These are phyloP conservation scores for Vinca minor DNA, from an alignment of 257 asterid genomes.

Conservation along the genomic window DNA sequence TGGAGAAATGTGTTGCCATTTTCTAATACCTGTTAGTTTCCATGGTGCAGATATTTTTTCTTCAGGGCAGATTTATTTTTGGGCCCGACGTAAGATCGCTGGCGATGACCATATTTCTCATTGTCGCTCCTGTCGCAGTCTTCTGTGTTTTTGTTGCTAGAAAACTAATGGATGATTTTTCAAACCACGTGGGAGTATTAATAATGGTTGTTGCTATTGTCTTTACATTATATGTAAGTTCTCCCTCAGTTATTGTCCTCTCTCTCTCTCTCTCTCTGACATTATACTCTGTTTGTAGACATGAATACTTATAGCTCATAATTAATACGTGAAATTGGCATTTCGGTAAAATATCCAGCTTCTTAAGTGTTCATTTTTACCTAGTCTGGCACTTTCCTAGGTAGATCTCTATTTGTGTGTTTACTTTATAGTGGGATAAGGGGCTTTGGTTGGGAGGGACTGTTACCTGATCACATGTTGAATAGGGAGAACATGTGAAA, in stretches of 20 bases:
- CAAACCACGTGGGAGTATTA: slow-evolving; percentile 57
- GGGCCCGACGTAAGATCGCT: slow-evolving; percentile 94
- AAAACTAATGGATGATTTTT: slow-evolving; percentile 68
- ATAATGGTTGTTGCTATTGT: slow-evolving; percentile 62
- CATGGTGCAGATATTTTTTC: slow-evolving; percentile 62
- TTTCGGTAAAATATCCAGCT: not conserved
- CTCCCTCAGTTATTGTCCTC: slow-evolving; percentile 2
- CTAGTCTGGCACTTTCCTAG: not conserved
- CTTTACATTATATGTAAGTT: slow-evolving; percentile 64
- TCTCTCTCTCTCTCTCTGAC: slow-evolving; percentile 18
- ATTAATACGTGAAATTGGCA: not conserved
- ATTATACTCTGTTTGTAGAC: not conserved
- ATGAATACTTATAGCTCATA: too few relatives aligned
- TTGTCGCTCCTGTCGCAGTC: slow-evolving; percentile 69
- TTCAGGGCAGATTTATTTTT: slow-evolving; percentile 82
- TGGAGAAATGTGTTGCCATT: not conserved
- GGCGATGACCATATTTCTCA: slow-evolving; percentile 71
- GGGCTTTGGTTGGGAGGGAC: not conserved
- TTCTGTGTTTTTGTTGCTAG: slow-evolving; percentile 88
- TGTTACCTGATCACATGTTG: not conserved
- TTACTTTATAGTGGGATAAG: not conserved
- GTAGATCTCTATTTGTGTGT: not conserved
- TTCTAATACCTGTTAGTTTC: slow-evolving; percentile 14
- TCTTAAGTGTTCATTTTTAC: too few relatives aligned
- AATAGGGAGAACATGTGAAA: not conserved